Base-by-base conservation (phyloP, 2,329 filamentous ascomycete genomes). In the Cylindrodendrum hubeiense region DNA sequence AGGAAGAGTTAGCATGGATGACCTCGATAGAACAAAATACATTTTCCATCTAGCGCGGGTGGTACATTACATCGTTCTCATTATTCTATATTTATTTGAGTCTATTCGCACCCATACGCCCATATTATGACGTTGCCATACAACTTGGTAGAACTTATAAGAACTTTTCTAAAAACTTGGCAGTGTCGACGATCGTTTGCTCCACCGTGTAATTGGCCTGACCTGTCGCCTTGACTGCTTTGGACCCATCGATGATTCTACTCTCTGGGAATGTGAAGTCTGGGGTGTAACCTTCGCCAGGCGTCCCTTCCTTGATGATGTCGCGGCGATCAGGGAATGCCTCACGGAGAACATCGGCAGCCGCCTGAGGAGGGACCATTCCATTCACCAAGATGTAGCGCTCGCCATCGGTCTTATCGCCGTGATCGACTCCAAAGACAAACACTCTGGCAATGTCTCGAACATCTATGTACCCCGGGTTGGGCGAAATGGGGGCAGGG, bases 301-400 rank as follows among this genome's bases (percentile, higher is more conserved):
- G 70, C 9, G 47, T 61, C 3, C 72, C 72, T 15, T 19, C 46
- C 47, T 74, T 71, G 55, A 74, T 74, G 30, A 60, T 61, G 28
- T 69, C 64, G 17, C 59, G 43, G 15, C 70, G 68, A 5, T 65
- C 46, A 5, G 70, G 72, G 34, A 66, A 74, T 13, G 69, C 69
- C 26, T 71, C 57, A 1, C 72, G 72, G n/a, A 74, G 71, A 8
- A 74, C 46, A 41, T 74, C 70, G 1, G 71, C 72, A 9, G 70
- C 72, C 2, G 66, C 70, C 26, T 74, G 72, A 1, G 71, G 72
- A 47, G 65, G 60, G 0, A 74, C 66, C 8, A 69, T 6, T 12
- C 72, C 72, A 4, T 51, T 63, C 4, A 62, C 44, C 10, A 74
- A 22, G 19, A 74, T 28, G 51, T 65, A 73, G 2, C 72, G 71